These are phyloP conservation scores for Blastobotrys indianensis DNA, from an alignment of 1,139 yeast genomes.

Conservation along the genomic window DNA sequence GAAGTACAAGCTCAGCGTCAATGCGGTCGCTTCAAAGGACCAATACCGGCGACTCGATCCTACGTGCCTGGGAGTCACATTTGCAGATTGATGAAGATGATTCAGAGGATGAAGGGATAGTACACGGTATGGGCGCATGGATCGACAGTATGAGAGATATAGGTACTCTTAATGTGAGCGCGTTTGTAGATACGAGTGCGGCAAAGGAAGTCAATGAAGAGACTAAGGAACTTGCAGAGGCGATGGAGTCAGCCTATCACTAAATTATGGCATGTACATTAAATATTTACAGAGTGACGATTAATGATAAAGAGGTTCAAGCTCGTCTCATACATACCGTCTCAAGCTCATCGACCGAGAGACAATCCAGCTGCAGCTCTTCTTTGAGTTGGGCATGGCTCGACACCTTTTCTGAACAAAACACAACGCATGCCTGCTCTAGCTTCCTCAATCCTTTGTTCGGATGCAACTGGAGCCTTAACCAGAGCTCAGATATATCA, in stretches of 20 bases:
- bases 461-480: constrained; percentile 27
- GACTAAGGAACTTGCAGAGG: constrained; percentile 6
- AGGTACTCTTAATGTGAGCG: constrained; percentile 15
- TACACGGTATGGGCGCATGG: constrained; percentile 24
- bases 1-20: constrained; percentile 1
- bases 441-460: constrained; percentile 23
- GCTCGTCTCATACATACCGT: too few species aligned
- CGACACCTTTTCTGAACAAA: constrained; percentile 15
- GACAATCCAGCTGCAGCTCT: constrained; percentile 9
- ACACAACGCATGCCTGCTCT: constrained; percentile 20
- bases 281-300: too few species aligned
- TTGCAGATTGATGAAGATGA: constrained; percentile 20
- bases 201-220: not conserved
- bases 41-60: constrained; percentile 5
- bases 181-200: constrained; percentile 5
- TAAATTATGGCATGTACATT: too few species aligned
- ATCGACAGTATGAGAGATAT: constrained; percentile 25
- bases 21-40: constrained; percentile 2
- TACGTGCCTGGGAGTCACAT: constrained; percentile 26
- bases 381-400: not conserved
- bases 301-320: too few species aligned
- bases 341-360: constrained; percentile 14
- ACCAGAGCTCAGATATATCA: constrained; percentile 49
- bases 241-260: not conserved
- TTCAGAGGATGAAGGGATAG: constrained; percentile 28